Base-by-base conservation (phyloP, 371 early-diverging fungal genomes). In the Rhizopus delemar region DNA sequence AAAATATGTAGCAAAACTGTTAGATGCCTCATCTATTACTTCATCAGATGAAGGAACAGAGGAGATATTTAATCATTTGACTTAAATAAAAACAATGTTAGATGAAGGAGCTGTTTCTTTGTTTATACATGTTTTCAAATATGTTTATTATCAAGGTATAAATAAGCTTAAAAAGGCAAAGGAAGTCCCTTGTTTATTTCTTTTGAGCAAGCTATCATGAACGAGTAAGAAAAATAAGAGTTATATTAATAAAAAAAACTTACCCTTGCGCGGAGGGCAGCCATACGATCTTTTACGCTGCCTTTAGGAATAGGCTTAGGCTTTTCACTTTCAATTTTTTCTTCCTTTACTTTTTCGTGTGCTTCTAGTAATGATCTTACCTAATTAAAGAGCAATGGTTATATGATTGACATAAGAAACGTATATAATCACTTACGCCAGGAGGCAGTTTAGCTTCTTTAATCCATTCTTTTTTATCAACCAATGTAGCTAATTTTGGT, bases 1-100 rank as follows among this genome's bases (percentile, higher is more conserved):
- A 66, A 82, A 80, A 54, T 82, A 80, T 80, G 80, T 90, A 49
- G 89, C 87, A 33, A 73, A 80, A 48, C 51, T 68, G 5, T 53
- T 68, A 35, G 11, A 34, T 5, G 59, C 63, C 15, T 29, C 51
- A 7, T 39, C 52, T 41, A 16, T 68, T 33, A 32, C 51, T 35
- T 28, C 29, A 8, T 48, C 48, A 8, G 48, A 48, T 48, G 48
- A 48, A 48, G 48, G 48, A 22, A 28, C 48, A n/a, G 48, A 48
- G 8, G 48, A 48, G 16, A 48, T 48, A 8, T 48, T 48, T 15
- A 48, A 15, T 22, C 48, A 51, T 51, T 15, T 35, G 9, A 51
- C 4, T n/a, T 51, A 51, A 51, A 51, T 34, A 51, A 51, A 32
- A 34, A 35, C 29, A 8, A 28, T n/a, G 48, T 48, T 48, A 48